Base-by-base conservation (phyloP, 106 monocot genomes). In the Acanthochlamys bracteata region DNA sequence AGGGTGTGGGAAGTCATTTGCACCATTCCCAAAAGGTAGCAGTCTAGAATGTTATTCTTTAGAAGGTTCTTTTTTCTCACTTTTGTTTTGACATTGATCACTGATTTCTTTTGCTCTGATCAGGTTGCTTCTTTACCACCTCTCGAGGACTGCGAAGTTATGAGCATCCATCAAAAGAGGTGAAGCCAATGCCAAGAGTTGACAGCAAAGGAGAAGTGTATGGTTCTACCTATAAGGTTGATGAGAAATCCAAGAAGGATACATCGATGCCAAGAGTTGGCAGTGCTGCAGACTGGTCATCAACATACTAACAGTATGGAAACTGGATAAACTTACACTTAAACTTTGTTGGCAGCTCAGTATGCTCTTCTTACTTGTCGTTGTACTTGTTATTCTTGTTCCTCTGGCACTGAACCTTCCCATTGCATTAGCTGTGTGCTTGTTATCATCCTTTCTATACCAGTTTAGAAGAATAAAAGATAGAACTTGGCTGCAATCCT, bases 81-180 rank as follows among this genome's bases (percentile, higher is more conserved):
- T 20, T 56, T 12, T 17, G 51, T 7, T 22, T 19, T 55, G n/a
- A 23, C 1, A 22, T 26, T 45, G 66, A 23, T 27, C 24, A 0
- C 41, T 21, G n/a, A 46, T 64, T 47, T 42, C 9, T 24, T 46
- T 9, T 33, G 20, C 41, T 45, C 21, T 25, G 1, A 16, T 11
- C 73, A 94, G 94, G 89, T 33, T 94, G 83, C 64, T 94, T 94
- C 55, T 94, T 82, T 68, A 86, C 94, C 0, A 82, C 83, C 13
- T 79, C 83, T 7, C 71, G 73, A 43, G 94, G 94, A 53, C 71
- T 94, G 57, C 83, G 82, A 64, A 94, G 94, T 64, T 90, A 70
- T 57, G 90, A 86, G 53, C 90, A 94, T 66, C 89, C 89, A 0
- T 12, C 76, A 49, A 70, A 63, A 41, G 78, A 70, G 73, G 27